Conservation (phyloP, 2,329 filamentous ascomycete species). For the Xylaria sp. region DNA sequence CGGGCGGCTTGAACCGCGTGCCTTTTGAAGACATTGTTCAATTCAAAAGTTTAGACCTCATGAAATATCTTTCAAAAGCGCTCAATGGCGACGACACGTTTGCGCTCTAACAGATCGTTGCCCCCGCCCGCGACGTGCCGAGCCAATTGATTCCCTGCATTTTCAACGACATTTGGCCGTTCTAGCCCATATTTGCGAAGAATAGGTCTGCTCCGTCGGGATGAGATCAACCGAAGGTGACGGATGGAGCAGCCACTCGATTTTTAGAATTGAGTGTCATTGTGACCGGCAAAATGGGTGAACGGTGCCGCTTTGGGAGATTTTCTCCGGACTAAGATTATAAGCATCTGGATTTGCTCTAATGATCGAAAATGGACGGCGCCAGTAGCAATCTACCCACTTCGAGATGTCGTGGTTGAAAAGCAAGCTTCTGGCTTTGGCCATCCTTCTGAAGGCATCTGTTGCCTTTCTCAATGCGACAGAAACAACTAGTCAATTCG, state of each 20-base stretch:
- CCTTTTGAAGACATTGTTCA: constrained; percentile 1
- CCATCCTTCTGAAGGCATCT: constrained; percentile 15
- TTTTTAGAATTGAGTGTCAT: constrained; percentile 14
- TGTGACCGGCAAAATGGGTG: constrained; percentile 24
- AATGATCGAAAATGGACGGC: not conserved
- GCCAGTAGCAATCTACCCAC: not conserved
- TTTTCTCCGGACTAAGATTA: constrained; percentile 24
- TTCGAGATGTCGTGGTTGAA: constrained; percentile 20
- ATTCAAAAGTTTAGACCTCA: not conserved
- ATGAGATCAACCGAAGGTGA: constrained; percentile 30
- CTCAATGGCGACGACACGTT: not conserved
- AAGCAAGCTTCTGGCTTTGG: constrained; percentile 23
- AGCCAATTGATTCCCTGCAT: constrained; percentile 21
- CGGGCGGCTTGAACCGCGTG: not conserved
- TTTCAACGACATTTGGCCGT: constrained; percentile 2
- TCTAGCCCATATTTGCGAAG: constrained; percentile 8
- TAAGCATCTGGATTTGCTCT: constrained; percentile 2
- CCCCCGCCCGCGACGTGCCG: constrained; percentile 5
- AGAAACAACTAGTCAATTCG: constrained; percentile 26
- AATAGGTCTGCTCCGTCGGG: constrained; percentile 19
- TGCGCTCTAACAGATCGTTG: not conserved
- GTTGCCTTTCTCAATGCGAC: constrained; percentile 31
- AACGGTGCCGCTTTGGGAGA: constrained; percentile 2
- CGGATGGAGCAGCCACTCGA: constrained; percentile 6
- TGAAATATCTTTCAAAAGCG: not conserved